Conservation (phyloP, 1,284 basidiomycete species). For the Trichosporon faecale region DNA sequence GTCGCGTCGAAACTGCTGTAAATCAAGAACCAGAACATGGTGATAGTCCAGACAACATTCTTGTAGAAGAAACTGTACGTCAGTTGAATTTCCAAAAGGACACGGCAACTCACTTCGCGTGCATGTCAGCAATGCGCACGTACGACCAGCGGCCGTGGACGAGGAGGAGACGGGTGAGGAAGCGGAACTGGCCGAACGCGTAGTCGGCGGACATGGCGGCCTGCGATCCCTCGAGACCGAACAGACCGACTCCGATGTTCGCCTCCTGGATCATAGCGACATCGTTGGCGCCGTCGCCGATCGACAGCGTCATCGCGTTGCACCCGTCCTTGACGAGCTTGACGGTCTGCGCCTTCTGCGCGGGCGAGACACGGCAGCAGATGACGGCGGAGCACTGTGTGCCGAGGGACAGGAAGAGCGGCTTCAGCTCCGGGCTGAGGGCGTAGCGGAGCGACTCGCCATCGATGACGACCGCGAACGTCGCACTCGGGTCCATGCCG, state of each 20-base stretch:
- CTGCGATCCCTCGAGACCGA: slow-evolving; percentile 93
- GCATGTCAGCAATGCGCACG: slow-evolving; percentile 93
- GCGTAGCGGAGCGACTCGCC: slow-evolving; percentile 88
- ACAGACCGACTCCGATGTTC: slow-evolving; percentile 89
- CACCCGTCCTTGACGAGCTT: slow-evolving; percentile 85
- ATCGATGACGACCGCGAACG: slow-evolving; percentile 91
- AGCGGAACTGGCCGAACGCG: slow-evolving; percentile 95
- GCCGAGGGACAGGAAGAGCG: slow-evolving; percentile 82
- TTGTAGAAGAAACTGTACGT: slow-evolving; percentile 83
- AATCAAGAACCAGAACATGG: slow-evolving; percentile 90
- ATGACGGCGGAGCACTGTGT: slow-evolving; percentile 97
- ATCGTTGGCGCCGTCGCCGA: slow-evolving; percentile 74
- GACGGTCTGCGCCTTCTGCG: slow-evolving; percentile 93
- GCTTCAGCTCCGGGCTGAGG: slow-evolving; percentile 71
- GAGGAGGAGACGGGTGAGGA: slow-evolving; percentile 83
- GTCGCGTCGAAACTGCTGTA: slow-evolving; percentile 86
- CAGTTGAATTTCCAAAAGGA: not conserved
- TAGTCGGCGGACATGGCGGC: slow-evolving; percentile 99
- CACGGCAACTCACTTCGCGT: slow-evolving; percentile 61
- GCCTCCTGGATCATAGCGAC: slow-evolving; percentile 79
- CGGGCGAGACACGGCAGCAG: slow-evolving; percentile 93
- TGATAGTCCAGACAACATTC: slow-evolving; percentile 59
- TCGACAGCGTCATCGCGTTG: slow-evolving; percentile 92
- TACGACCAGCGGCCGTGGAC: slow-evolving; percentile 98
- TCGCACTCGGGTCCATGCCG: slow-evolving; percentile 45